Percentiles rank a stretch among this genome's conserved stretches.
These are phyloP conservation scores for Mrakia blollopis DNA, from an alignment of 768 basidiomycete species.

Conservation along the genomic window DNA sequence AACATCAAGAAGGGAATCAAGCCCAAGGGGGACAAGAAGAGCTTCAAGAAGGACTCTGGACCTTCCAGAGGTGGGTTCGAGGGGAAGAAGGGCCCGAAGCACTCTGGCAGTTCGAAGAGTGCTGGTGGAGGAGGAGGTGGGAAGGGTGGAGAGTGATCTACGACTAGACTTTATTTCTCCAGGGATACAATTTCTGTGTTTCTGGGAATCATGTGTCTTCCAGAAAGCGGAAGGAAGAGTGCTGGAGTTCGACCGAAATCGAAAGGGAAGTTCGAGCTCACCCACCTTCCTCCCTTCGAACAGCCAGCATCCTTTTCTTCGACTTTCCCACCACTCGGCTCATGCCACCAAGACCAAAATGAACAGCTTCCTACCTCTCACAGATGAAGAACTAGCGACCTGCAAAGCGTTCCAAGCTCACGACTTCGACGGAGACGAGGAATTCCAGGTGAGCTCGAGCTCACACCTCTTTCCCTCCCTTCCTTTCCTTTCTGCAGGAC, in stretches of 20 bases:
- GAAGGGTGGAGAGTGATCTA: constrained; percentile 1
- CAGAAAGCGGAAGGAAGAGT: too few relatives aligned
- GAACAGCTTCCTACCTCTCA: background rate
- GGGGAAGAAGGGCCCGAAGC: constrained; percentile 29
- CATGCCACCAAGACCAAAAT: background rate
- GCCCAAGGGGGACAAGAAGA: constrained; percentile 47
- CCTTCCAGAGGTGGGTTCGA: constrained; percentile 30
- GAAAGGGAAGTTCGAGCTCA: background rate
- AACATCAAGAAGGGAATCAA: constrained; percentile 57
- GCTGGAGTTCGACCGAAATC: background rate
- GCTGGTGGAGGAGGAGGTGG: background rate
- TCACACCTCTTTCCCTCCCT: background rate
- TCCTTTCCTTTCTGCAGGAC: background rate
- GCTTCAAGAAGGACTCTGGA: constrained; percentile 18
- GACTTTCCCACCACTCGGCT: background rate
- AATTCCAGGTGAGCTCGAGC: constrained; percentile 10
- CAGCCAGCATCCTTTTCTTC: background rate
- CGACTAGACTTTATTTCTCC: too few relatives aligned
- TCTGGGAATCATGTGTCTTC: too few relatives aligned
- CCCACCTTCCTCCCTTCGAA: background rate
- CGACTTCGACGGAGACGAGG: background rate
- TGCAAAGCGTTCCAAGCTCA: constrained; percentile 1
- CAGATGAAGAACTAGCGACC: background rate
- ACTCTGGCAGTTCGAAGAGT: background rate
- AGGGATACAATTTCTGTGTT: too few relatives aligned